These are phyloP conservation scores for Saturnispora besseyi DNA, from an alignment of 805 yeast species.

Conservation along the genomic window DNA sequence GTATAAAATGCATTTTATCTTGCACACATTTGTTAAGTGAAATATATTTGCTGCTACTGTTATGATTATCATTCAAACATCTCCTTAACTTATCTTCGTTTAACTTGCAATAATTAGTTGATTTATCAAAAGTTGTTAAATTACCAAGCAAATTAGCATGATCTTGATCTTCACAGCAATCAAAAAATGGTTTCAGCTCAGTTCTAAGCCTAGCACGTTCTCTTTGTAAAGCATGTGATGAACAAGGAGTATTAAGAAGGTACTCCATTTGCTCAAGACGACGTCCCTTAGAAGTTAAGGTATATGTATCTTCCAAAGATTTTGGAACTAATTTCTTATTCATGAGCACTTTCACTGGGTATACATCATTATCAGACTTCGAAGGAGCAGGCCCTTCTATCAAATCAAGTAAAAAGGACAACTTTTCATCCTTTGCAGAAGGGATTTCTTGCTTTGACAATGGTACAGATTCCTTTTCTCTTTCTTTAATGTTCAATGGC, in stretches of 20 bases:
- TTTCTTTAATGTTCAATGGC: background rate
- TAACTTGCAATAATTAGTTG: conserved; percentile 23
- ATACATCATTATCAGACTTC: conserved; percentile 18
- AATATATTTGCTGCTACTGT: conserved; percentile 4
- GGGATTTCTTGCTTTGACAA: conserved; percentile 12
- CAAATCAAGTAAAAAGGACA: conserved; percentile 15
- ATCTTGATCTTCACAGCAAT: conserved; percentile 38
- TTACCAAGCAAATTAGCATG: conserved; percentile 26
- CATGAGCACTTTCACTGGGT: conserved; percentile 15
- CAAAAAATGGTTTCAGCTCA: conserved; percentile 34
- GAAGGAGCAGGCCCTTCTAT: conserved; percentile 17
- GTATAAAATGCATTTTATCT: conserved; percentile 43
- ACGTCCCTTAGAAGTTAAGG: conserved; percentile 21
- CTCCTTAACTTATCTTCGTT: conserved; percentile 20
- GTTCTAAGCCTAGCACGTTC: conserved; percentile 35
- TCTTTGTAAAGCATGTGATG: conserved; percentile 32
- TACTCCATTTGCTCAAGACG: conserved; percentile 21
- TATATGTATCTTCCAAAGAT: conserved; percentile 20
- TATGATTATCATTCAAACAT: conserved; percentile 1
- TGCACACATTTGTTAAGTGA: conserved; percentile 26
- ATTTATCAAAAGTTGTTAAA: conserved; percentile 20
- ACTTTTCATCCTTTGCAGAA: conserved; percentile 13
- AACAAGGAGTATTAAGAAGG: conserved; percentile 24
- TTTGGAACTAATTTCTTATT: conserved; percentile 18
- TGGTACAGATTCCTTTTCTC: background rate